phyloP scores from a whole-genome alignment of 768 basidiomycete species.

The Tricholoma bakamatsutake region DNA sequence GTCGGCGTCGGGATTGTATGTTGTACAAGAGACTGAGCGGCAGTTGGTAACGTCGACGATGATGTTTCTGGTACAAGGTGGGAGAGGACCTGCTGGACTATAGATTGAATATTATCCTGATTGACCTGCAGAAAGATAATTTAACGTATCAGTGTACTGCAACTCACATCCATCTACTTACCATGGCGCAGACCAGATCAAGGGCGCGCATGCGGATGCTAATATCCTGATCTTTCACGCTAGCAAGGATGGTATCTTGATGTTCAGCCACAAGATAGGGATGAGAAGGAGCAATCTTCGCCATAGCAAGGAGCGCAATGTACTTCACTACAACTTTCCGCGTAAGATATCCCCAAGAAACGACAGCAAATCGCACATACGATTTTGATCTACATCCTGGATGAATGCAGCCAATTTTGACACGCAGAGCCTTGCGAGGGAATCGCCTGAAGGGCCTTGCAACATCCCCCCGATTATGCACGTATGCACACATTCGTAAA shows the following conservation, averaged over 20 bases:
- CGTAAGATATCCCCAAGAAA: conserved; percentile 4
- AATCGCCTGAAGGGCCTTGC: conserved; percentile 66
- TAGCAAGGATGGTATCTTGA: conserved; percentile 85
- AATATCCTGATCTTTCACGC: conserved; percentile 89
- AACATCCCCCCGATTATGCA: conserved; percentile 98
- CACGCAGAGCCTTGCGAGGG: conserved; percentile 82
- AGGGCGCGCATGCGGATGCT: conserved; percentile 95
- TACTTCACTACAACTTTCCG: conserved; percentile 74
- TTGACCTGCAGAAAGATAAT: conserved; percentile 56
- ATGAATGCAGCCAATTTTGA: conserved; percentile 91
- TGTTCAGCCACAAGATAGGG: conserved; percentile 87
- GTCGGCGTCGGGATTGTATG: conserved; percentile 25
- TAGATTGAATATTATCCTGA: conserved; percentile 76
- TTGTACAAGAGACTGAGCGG: conserved; percentile 52
- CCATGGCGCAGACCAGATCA: conserved; percentile 92
- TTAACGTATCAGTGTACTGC: neutral
- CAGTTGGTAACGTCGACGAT: conserved; percentile 46
- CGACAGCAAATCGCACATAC: conserved; percentile 43
- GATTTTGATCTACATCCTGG: conserved; percentile 90
- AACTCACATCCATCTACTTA: conserved; percentile 25
- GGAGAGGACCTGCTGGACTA: conserved; percentile 84
- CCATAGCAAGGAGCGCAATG: conserved; percentile 91
- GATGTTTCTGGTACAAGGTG: conserved; percentile 69
- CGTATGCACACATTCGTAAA: conserved; percentile 98
- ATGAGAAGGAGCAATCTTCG: conserved; percentile 91